Percentiles rank a stretch among this genome's conserved stretches.
Conservation (phyloP, 768 basidiomycete genomes). For the Coprinopsis cinerea region DNA sequence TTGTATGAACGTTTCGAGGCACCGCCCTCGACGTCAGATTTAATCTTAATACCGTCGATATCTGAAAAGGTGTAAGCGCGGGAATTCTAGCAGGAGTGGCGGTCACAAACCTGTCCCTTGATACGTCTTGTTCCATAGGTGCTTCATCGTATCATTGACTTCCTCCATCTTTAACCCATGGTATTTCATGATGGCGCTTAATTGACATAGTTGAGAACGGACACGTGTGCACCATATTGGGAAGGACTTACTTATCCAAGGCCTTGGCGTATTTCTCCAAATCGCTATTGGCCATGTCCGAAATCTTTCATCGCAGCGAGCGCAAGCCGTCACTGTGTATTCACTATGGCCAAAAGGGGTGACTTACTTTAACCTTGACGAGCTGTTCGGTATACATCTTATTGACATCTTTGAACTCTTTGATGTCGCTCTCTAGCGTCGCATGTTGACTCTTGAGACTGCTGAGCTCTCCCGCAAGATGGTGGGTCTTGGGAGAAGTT, state of each 20-base stretch:
- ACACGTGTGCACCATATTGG: neutral
- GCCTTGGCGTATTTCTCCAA: slow-evolving; percentile 98
- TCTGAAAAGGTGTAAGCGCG: slow-evolving; percentile 43
- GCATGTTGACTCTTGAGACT: slow-evolving; percentile 64
- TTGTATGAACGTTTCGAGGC: slow-evolving; percentile 93
- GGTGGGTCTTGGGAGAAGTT: slow-evolving; percentile 43
- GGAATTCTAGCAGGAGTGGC: slow-evolving; percentile 7
- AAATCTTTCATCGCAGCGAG: slow-evolving; percentile 70
- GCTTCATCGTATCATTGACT: slow-evolving; percentile 96
- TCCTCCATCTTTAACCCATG: slow-evolving; percentile 98
- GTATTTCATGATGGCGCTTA: slow-evolving; percentile 97
- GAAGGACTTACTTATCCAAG: slow-evolving; percentile 74
- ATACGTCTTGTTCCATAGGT: slow-evolving; percentile 98
- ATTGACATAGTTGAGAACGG: slow-evolving; percentile 14
- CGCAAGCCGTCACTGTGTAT: too few relatives aligned
- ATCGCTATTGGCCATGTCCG: slow-evolving; percentile 96
- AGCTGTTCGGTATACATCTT: slow-evolving; percentile 86
- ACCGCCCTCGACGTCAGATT: slow-evolving; percentile 88
- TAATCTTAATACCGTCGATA: slow-evolving; percentile 95
- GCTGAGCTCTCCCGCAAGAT: slow-evolving; percentile 81
- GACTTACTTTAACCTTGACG: slow-evolving; percentile 83
- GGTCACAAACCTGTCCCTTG: slow-evolving; percentile 81
- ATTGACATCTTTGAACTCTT: slow-evolving; percentile 83
- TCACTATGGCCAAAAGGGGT: too few relatives aligned
- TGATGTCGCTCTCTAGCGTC: slow-evolving; percentile 61